A percentile compares a stretch with the other conserved stretches of the same genome.
Conservation (phyloP, 805 yeast species). For the Spathaspora arborariae region DNA sequence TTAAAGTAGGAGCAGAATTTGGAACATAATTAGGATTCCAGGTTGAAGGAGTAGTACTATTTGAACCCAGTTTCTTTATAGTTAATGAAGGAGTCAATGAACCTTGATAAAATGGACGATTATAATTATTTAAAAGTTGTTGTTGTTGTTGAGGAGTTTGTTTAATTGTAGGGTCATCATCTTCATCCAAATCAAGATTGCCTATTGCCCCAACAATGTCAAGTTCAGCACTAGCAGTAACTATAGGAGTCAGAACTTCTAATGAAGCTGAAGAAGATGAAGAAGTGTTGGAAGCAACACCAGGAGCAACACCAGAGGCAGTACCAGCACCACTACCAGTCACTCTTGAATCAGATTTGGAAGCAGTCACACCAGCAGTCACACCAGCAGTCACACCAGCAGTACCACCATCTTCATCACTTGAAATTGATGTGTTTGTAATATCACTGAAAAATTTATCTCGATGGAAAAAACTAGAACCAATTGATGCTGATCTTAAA, state of each 20-base stretch:
- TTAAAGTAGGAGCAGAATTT: conserved; percentile 32
- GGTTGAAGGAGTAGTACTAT: conserved; percentile 30
- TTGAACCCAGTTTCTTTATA: conserved; percentile 3
- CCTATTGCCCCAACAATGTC: conserved; percentile 49
- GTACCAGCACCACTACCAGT: background rate
- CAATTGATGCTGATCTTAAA: conserved; percentile 18
- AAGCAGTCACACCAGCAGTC: background rate
- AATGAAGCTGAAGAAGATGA: background rate
- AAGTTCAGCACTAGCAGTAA: conserved; percentile 16
- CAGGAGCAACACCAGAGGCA: background rate
- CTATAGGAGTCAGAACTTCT: background rate
- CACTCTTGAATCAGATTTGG: conserved; percentile 7
- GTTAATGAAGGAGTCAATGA: conserved; percentile 23
- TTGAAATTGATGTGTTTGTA: conserved; percentile 4
- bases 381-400: background rate
- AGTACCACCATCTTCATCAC: background rate
- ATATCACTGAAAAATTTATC: conserved; percentile 21
- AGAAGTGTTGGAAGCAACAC: background rate
- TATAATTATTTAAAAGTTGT: background rate
- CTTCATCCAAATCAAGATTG: conserved; percentile 43
- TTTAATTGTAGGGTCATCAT: conserved; percentile 16
- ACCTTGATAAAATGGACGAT: conserved; percentile 14
- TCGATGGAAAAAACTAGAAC: conserved; percentile 24
- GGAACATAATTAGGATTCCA: conserved; percentile 33
- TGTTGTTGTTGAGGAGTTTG: conserved; percentile 2